These are phyloP conservation scores for Fusarium domesticum DNA, from an alignment of 2,329 filamentous ascomycete species.

Conservation along the genomic window DNA sequence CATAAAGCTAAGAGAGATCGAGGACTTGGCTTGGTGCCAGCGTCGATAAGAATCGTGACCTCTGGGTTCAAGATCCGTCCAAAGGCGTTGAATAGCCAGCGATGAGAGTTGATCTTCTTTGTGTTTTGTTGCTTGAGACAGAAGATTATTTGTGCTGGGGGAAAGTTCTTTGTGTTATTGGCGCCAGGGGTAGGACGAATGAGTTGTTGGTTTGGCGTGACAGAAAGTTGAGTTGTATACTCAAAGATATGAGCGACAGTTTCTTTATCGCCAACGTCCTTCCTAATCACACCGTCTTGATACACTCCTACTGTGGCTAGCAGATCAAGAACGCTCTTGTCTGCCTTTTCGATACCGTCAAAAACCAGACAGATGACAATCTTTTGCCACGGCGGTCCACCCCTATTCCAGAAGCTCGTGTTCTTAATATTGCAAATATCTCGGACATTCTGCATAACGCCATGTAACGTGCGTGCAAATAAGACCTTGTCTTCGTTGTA, in stretches of 20 bases:
- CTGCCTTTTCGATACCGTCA: constrained; percentile 26
- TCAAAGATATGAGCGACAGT: constrained; percentile 27
- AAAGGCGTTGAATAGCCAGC: constrained; percentile 27
- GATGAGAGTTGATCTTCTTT: constrained; percentile 30
- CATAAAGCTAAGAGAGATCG: constrained; percentile 22
- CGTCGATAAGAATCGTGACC: constrained; percentile 26
- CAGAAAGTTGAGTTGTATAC: constrained; percentile 27
- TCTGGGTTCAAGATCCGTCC: constrained; percentile 27
- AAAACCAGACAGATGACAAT: constrained; percentile 27
- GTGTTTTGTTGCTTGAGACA: constrained; percentile 29
- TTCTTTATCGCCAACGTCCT: constrained; percentile 27
- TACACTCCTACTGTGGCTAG: constrained; percentile 26
- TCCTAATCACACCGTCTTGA: constrained; percentile 26
- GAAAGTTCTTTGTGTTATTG: constrained; percentile 20
- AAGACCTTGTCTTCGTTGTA: constrained; percentile 29
- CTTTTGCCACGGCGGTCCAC: constrained; percentile 26
- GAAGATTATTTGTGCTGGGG: constrained; percentile 26
- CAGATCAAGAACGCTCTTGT: constrained; percentile 27
- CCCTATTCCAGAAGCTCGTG: constrained; percentile 28
- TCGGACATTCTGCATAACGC: constrained; percentile 25
- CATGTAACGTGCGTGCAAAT: constrained; percentile 24
- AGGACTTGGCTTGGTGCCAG: constrained; percentile 25
- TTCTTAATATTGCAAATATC: constrained; percentile 27
- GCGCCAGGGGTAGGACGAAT: constrained; percentile 17
- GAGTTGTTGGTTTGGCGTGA: constrained; percentile 26